Evolutionary conservation across 441 rosid species (phyloP).

Genomic region (Bocquillonia castaneifolia): DNA sequence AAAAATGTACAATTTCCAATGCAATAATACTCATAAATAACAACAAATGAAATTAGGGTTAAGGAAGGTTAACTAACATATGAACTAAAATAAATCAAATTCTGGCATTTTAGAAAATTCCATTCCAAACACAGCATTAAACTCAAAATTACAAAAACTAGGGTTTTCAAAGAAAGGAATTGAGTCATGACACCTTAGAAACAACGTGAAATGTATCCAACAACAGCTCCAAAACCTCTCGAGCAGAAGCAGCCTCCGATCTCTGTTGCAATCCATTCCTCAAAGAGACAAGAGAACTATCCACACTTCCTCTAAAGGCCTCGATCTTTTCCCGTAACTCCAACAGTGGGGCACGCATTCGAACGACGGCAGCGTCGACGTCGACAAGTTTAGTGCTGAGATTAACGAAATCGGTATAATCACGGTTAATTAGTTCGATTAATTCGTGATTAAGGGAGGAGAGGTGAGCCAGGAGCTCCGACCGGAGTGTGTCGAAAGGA

Average conservation of each 20-base stretch:
- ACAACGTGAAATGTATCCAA: slow-evolving; percentile 89
- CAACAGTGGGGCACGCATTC: slow-evolving; percentile 88
- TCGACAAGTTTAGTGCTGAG: slow-evolving; percentile 92
- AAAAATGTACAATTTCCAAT: no score
- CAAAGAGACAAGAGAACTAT: slow-evolving; percentile 59
- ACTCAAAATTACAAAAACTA: no score
- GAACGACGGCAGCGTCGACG: slow-evolving; percentile 76
- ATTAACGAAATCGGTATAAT: slow-evolving; percentile 87
- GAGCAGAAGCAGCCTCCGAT: slow-evolving; percentile 80
- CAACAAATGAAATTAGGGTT: no score
- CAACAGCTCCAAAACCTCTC: slow-evolving; percentile 79
- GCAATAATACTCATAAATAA: no score
- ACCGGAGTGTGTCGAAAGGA: slow-evolving; percentile 86
- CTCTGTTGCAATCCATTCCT: slow-evolving; percentile 81
- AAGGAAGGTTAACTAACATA: no score
- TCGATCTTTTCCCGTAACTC: slow-evolving; percentile 89
- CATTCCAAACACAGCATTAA: neutral
- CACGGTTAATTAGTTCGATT: slow-evolving; percentile 92
- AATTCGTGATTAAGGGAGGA: slow-evolving; percentile 88
- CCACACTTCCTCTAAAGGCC: slow-evolving; percentile 62
- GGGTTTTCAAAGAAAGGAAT: neutral
- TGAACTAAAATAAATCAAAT: no score
- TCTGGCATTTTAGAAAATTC: no score
- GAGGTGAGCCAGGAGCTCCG: slow-evolving; percentile 77
- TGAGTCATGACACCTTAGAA: slow-evolving; percentile 52